Conservation (phyloP, 805 yeast species). For the Yarrowia divulgata region DNA sequence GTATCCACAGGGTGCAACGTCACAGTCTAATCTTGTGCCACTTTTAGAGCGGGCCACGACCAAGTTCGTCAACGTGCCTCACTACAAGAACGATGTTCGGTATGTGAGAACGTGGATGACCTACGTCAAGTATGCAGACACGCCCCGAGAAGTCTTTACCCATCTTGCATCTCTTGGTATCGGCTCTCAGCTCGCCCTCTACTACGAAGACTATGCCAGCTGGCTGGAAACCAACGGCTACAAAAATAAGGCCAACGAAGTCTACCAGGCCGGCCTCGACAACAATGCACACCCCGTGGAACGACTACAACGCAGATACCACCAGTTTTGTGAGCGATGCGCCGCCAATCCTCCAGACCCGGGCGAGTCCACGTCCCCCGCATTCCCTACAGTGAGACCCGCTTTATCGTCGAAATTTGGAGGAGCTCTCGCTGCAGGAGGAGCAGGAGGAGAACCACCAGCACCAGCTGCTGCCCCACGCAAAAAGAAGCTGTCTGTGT, state of each 20-base stretch:
- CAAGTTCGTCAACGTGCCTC: conserved; percentile 65
- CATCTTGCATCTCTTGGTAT: conserved; percentile 75
- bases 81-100: conserved; percentile 83
- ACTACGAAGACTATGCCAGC: conserved; percentile 80
- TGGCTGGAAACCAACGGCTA: conserved; percentile 62
- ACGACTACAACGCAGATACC: conserved; percentile 55
- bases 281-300: conserved; percentile 69
- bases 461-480: conserved; percentile 1
- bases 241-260: conserved; percentile 61
- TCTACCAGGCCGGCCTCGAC: conserved; percentile 65
- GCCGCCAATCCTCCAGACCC: conserved; percentile 45
- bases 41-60: conserved; percentile 76
- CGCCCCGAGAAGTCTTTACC: conserved; percentile 72
- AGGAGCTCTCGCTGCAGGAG: conserved; percentile 31
- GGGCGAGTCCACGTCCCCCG: conserved; percentile 52
- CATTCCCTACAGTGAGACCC: conserved; percentile 48
- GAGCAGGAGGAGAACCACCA: neutral
- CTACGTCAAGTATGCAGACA: conserved; percentile 71
- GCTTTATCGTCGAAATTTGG: conserved; percentile 55
- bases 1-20: conserved; percentile 66
- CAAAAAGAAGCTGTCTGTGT: conserved; percentile 54
- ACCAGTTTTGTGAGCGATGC: conserved; percentile 56
- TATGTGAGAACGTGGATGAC: conserved; percentile 82
- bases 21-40: conserved; percentile 69
- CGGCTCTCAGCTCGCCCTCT: conserved; percentile 70